Conservation (phyloP, 306 rosid species). For the Crataegus laevigata region DNA sequence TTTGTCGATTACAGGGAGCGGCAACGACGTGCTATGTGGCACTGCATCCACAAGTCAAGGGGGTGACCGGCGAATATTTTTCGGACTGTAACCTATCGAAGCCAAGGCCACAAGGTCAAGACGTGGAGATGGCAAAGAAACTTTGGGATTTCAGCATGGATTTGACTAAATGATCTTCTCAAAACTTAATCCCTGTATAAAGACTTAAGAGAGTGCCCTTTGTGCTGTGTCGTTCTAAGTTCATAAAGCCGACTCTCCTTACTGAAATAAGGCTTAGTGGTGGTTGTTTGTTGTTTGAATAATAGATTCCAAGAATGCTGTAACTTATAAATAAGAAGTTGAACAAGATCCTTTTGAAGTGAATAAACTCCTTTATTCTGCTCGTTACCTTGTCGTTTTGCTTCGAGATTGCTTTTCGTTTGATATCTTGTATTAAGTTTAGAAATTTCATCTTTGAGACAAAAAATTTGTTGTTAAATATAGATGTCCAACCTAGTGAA, state of each 20-base stretch:
- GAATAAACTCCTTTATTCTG: not conserved
- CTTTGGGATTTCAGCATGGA: conserved; percentile 71
- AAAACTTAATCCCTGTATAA: too few relatives aligned
- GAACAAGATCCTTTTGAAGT: not conserved
- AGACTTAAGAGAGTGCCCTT: too few relatives aligned
- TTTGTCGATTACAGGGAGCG: conserved; percentile 51
- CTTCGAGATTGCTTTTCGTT: not conserved
- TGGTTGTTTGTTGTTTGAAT: too few relatives aligned
- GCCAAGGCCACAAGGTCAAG: conserved; percentile 38
- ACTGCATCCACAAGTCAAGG: conserved; percentile 55
- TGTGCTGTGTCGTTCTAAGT: too few relatives aligned
- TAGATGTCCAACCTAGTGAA: too few relatives aligned
- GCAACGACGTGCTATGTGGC: conserved; percentile 87
- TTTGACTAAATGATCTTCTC: conserved; percentile 4
- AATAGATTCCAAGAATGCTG: not conserved
- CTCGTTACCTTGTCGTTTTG: not conserved
- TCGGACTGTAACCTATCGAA: conserved; percentile 37
- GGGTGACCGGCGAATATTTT: conserved; percentile 61
- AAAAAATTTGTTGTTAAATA: too few relatives aligned
- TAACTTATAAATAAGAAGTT: not conserved
- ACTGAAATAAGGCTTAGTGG: too few relatives aligned
- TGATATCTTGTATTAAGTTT: too few relatives aligned
- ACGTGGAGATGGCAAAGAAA: conserved; percentile 55
- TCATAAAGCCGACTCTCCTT: too few relatives aligned
- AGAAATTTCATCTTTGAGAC: too few relatives aligned